These are phyloP conservation scores for Scenedesmus sp. DNA, from an alignment of 163 green algal genomes.

Conservation along the genomic window DNA sequence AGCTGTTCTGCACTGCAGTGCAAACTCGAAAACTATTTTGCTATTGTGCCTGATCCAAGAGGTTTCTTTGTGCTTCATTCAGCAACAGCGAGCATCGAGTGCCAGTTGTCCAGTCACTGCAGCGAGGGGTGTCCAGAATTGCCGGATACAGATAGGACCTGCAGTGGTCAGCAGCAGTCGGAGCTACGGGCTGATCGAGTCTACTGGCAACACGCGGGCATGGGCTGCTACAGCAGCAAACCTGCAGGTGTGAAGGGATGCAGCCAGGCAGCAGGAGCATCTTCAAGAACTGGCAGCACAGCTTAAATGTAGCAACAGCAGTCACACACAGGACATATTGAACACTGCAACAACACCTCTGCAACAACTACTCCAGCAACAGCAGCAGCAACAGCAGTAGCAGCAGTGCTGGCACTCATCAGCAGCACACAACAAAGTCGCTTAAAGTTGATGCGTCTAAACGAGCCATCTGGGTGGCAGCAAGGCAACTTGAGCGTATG, in stretches of 20 bases:
- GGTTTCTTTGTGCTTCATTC: neutral
- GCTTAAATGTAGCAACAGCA: neutral
- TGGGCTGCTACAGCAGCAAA: conserved; percentile 48
- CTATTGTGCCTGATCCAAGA: neutral
- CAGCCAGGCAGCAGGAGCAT: neutral
- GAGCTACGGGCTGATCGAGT: neutral
- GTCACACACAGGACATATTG: neutral
- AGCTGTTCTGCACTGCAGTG: neutral
- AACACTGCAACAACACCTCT: too few relatives aligned
- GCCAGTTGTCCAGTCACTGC: neutral
- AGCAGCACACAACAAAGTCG: neutral
- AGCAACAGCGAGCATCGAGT: neutral
- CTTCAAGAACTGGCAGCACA: neutral
- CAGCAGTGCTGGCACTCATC: neutral
- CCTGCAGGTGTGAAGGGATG: neutral
- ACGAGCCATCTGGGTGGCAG: too few relatives aligned
- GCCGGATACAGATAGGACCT: neutral
- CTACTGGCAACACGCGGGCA: neutral
- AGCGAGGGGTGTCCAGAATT: neutral
- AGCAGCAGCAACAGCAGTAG: neutral
- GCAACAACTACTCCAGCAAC: neutral
- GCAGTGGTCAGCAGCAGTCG: neutral
- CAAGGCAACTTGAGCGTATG: too few relatives aligned
- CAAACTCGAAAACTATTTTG: too few relatives aligned
- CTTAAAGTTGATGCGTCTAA: neutral